These are phyloP conservation scores for Penicillium steckii DNA, from an alignment of 495 filamentous ascomycete genomes.

Conservation along the genomic window DNA sequence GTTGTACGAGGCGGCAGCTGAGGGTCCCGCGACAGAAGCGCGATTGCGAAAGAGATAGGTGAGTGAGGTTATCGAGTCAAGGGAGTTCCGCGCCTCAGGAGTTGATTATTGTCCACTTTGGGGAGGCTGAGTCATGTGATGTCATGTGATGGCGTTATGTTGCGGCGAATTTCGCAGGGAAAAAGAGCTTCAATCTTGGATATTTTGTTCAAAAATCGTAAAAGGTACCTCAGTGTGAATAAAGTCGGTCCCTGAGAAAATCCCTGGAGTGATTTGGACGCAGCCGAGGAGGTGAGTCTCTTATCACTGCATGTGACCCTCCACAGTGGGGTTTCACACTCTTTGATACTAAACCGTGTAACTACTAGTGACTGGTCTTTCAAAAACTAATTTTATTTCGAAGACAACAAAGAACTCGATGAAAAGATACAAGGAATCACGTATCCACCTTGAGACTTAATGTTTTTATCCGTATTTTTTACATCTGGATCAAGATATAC, in stretches of 20 bases:
- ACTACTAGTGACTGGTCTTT: too few species aligned
- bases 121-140: slow-evolving; percentile 32
- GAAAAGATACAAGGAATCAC: too few species aligned
- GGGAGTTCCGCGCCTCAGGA: slow-evolving; percentile 22
- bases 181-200: too few species aligned
- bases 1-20: neutral
- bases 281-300: neutral
- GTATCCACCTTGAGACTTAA: too few species aligned
- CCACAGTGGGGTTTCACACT: slow-evolving; percentile 3
- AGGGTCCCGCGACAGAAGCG: slow-evolving; percentile 11
- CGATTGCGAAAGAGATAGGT: slow-evolving; percentile 12
- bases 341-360: neutral
- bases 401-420: too few species aligned
- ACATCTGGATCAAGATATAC: neutral
- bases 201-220: too few species aligned
- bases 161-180: too few species aligned
- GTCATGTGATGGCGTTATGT: slow-evolving; percentile 3
- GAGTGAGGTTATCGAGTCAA: slow-evolving; percentile 21
- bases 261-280: neutral
- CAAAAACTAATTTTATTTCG: too few species aligned
- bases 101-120: slow-evolving; percentile 26
- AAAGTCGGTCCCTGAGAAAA: too few species aligned
- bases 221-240: too few species aligned
- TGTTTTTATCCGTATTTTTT: too few species aligned
- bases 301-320: slow-evolving; percentile 12